Evolutionary conservation across 2,329 filamentous ascomycete genomes (phyloP).

Genomic region (Moelleriella libera): DNA sequence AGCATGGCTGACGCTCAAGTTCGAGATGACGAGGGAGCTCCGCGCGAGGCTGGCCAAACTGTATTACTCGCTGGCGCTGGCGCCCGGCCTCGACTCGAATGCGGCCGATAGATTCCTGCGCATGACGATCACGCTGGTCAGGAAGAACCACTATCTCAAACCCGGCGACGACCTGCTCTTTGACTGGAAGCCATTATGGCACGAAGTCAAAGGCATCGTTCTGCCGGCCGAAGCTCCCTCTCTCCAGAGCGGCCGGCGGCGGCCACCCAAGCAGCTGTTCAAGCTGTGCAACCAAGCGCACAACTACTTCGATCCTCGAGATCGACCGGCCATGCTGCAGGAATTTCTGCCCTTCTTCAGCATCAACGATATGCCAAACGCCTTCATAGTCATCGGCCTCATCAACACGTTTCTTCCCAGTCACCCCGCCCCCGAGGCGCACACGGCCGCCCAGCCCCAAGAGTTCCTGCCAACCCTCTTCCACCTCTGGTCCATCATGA

Average conservation of each 20-base stretch:
- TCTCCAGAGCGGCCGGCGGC: slow-evolving; percentile 40
- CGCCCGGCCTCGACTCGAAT: slow-evolving; percentile 71
- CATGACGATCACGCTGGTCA: slow-evolving; percentile 94
- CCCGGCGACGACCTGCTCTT: slow-evolving; percentile 79
- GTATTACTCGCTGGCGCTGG: slow-evolving; percentile 86
- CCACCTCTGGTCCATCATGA: slow-evolving; percentile 89
- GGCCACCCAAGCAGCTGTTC: slow-evolving; percentile 52
- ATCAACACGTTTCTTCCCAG: slow-evolving; percentile 84
- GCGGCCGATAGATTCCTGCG: slow-evolving; percentile 84
- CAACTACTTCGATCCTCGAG: slow-evolving; percentile 80
- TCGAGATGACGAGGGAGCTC: slow-evolving; percentile 79
- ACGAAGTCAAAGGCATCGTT: slow-evolving; percentile 82
- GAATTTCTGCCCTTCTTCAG: slow-evolving; percentile 81
- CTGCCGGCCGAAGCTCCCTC: slow-evolving; percentile 69
- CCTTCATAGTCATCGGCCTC: slow-evolving; percentile 81
- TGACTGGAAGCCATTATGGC: slow-evolving; percentile 88
- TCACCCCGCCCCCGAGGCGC: slow-evolving; percentile 55
- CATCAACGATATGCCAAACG: slow-evolving; percentile 80
- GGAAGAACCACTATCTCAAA: slow-evolving; percentile 89
- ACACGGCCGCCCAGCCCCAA: slow-evolving; percentile 67
- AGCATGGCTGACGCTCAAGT: slow-evolving; percentile 92
- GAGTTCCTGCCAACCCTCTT: slow-evolving; percentile 89
- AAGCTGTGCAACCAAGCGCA: slow-evolving; percentile 87
- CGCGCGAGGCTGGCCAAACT: slow-evolving; percentile 74
- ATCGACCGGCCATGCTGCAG: slow-evolving; percentile 68